Conservation (phyloP, 1,284 basidiomycete species). For the Paramarasmius palmivorus region DNA sequence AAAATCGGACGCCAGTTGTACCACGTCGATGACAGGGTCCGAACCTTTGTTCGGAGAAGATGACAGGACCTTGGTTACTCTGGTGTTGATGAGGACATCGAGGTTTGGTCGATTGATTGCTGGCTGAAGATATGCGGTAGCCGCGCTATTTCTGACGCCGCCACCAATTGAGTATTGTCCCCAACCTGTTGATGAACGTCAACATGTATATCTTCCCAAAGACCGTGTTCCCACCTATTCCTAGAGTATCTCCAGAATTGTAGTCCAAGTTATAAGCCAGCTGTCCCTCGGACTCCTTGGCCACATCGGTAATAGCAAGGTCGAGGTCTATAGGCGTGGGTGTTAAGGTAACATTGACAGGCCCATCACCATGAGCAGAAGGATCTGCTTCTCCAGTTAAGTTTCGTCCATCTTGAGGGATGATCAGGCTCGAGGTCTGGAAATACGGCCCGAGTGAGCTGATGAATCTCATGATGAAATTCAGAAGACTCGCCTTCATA, state of each 20-base stretch:
- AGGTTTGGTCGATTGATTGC: conserved; percentile 36
- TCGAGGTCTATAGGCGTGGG: conserved; percentile 8
- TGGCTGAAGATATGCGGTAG: conserved; percentile 37
- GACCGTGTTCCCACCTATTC: conserved; percentile 3
- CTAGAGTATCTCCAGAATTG: conserved; percentile 22
- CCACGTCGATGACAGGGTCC: no score
- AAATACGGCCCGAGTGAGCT: neutral
- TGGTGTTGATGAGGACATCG: conserved; percentile 41
- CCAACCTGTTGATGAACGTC: neutral
- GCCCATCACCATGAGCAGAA: no score
- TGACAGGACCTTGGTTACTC: conserved; percentile 33
- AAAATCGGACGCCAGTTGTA: no score
- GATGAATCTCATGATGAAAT: neutral
- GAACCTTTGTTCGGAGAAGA: no score
- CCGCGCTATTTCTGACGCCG: conserved; percentile 34
- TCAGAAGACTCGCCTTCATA: conserved; percentile 16
- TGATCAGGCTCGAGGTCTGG: neutral
- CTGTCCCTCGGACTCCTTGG: conserved; percentile 11
- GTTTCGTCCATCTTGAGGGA: no score
- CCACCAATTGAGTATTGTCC: conserved; percentile 20
- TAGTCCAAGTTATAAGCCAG: conserved; percentile 22
- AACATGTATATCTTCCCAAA: neutral
- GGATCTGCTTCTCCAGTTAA: no score
- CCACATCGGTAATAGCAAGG: conserved; percentile 5
- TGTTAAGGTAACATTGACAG: conserved; percentile 8